These are phyloP conservation scores for Oemleria cerasiformis DNA, from an alignment of 306 rosid genomes.

Conservation along the genomic window DNA sequence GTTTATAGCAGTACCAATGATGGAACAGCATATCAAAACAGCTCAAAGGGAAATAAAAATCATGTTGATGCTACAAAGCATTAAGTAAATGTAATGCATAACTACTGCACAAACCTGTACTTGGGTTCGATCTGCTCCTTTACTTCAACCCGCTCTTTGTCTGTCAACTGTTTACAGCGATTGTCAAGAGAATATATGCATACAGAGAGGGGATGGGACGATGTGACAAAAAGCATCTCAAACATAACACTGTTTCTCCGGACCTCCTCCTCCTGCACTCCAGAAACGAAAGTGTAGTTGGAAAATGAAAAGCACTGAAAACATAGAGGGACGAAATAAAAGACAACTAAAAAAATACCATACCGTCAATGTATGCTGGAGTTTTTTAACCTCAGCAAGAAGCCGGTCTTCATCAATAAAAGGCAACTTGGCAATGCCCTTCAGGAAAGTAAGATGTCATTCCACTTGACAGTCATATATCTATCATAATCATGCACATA, in stretches of 20 bases:
- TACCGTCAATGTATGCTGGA: slow-evolving; percentile 78
- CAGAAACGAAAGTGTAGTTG: not conserved
- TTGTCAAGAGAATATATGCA: slow-evolving; percentile 91
- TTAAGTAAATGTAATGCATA: not conserved
- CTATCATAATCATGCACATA: not conserved
- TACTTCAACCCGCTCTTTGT: slow-evolving; percentile 57
- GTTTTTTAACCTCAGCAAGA: slow-evolving; percentile 71
- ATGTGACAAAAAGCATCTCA: slow-evolving; percentile 85
- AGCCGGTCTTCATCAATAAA: slow-evolving; percentile 93
- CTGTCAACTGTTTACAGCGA: slow-evolving; percentile 65
- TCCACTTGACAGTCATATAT: slow-evolving; percentile 3
- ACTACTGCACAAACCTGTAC: slow-evolving; percentile 54
- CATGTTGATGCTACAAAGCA: not conserved
- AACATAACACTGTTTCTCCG: slow-evolving; percentile 75
- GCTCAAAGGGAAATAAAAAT: not conserved
- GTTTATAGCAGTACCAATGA: no score
- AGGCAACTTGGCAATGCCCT: slow-evolving; percentile 98
- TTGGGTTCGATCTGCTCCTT: slow-evolving; percentile 78
- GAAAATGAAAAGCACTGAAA: not conserved
- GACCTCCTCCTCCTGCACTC: slow-evolving; percentile 63
- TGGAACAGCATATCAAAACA: not conserved
- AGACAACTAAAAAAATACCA: slow-evolving; percentile 10
- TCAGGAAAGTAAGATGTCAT: slow-evolving; percentile 26
- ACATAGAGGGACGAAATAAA: not conserved
- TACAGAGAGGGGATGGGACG: slow-evolving; percentile 92